Evolutionary conservation across 345 rosid genomes (phyloP).

Genomic region (Excoecaria agallocha): DNA sequence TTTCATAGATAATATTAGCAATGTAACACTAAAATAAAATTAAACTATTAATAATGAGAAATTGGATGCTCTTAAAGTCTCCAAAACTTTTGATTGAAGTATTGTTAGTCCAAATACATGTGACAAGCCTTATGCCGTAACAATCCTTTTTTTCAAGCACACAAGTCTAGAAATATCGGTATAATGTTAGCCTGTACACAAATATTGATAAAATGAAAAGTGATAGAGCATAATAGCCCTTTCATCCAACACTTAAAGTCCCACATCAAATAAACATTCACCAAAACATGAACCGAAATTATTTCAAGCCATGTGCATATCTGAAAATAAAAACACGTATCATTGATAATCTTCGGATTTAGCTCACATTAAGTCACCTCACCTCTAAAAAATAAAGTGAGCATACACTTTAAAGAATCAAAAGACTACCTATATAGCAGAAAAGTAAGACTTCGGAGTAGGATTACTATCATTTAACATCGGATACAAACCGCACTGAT

Average conservation of each 20-base stretch:
- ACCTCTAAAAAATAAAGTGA: too few relatives aligned
- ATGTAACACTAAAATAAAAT: neutral
- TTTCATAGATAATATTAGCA: neutral
- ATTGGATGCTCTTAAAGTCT: neutral
- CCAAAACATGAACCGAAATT: neutral
- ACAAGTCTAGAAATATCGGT: too few relatives aligned
- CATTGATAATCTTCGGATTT: too few relatives aligned
- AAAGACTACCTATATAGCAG: too few relatives aligned
- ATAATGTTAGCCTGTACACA: too few relatives aligned
- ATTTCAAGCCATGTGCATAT: neutral
- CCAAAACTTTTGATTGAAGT: too few relatives aligned
- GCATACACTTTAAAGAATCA: too few relatives aligned
- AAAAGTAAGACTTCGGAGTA: neutral
- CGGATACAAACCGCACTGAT: conserved; percentile 56
- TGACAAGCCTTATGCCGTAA: too few relatives aligned
- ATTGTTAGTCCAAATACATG: too few relatives aligned
- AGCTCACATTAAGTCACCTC: too few relatives aligned
- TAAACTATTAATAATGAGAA: neutral
- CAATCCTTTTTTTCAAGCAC: too few relatives aligned
- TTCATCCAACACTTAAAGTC: neutral
- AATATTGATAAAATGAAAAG: too few relatives aligned
- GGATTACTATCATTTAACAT: neutral
- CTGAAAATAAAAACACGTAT: neutral
- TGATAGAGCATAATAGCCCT: neutral
- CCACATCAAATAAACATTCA: neutral